These are phyloP conservation scores for Cytospora leucostoma DNA, from an alignment of 2,329 filamentous ascomycete species.

Conservation along the genomic window DNA sequence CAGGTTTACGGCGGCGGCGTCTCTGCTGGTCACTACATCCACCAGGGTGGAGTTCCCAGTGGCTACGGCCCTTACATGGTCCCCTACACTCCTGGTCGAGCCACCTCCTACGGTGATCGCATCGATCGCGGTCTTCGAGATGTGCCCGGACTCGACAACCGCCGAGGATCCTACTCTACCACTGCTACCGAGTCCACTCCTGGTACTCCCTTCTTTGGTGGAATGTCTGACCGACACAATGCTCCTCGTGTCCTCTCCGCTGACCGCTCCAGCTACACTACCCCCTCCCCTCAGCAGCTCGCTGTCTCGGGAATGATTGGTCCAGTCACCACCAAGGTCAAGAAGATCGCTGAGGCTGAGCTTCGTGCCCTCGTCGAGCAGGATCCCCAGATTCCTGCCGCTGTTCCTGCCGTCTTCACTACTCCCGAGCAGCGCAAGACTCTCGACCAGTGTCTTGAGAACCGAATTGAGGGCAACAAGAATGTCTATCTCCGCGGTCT, in stretches of 20 bases:
- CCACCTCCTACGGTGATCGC: slow-evolving; percentile 47
- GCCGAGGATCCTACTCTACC: slow-evolving; percentile 68
- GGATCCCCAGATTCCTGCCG: slow-evolving; percentile 81
- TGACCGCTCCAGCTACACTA: slow-evolving; percentile 66
- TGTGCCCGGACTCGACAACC: slow-evolving; percentile 64
- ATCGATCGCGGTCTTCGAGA: slow-evolving; percentile 51
- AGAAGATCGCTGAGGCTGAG: slow-evolving; percentile 46
- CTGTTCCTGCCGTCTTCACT: slow-evolving; percentile 86
- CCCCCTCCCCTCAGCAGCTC: slow-evolving; percentile 65
- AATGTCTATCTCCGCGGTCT: slow-evolving; percentile 98
- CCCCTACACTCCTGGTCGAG: slow-evolving; percentile 56
- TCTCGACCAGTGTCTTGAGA: slow-evolving; percentile 91
- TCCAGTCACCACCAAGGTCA: slow-evolving; percentile 45
- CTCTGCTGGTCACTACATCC: slow-evolving; percentile 32
- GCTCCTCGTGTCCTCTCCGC: slow-evolving; percentile 58
- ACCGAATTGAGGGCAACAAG: slow-evolving; percentile 85
- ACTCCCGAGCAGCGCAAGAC: slow-evolving; percentile 85
- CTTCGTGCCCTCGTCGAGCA: slow-evolving; percentile 69
- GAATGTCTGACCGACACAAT: slow-evolving; percentile 59
- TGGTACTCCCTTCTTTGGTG: slow-evolving; percentile 65
- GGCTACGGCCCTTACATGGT: slow-evolving; percentile 41
- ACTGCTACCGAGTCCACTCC: slow-evolving; percentile 61
- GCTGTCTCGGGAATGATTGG: slow-evolving; percentile 44
- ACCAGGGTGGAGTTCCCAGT: slow-evolving; percentile 31
- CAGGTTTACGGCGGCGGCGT: slow-evolving; percentile 33